Conservation (phyloP, 2,329 filamentous ascomycete species). For the Basipetospora sp. region DNA sequence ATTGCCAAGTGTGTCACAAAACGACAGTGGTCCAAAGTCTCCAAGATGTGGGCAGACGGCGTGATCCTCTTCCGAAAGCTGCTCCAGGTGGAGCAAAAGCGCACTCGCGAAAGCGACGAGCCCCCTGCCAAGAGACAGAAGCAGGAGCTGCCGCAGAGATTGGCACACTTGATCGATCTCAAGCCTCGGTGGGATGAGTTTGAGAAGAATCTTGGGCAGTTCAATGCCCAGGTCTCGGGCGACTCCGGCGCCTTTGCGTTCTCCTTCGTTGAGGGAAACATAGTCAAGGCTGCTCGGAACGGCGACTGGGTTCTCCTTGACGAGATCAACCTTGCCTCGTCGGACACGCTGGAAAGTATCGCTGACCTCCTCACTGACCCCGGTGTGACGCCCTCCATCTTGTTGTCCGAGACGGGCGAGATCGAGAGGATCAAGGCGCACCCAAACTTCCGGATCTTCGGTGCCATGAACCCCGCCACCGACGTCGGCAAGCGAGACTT, state of each 20-base stretch:
- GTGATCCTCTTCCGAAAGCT: slow-evolving; percentile 72
- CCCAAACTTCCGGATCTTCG: slow-evolving; percentile 87
- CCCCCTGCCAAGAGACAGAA: slow-evolving; percentile 31
- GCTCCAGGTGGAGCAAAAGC: slow-evolving; percentile 44
- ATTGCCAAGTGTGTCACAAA: slow-evolving; percentile 67
- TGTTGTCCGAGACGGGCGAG: slow-evolving; percentile 85
- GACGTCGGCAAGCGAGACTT: slow-evolving; percentile 94
- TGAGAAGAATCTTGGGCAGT: slow-evolving; percentile 55
- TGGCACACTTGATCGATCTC: slow-evolving; percentile 45
- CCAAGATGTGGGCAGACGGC: slow-evolving; percentile 77
- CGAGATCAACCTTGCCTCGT: slow-evolving; percentile 90
- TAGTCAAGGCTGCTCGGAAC: slow-evolving; percentile 88
- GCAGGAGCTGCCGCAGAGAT: slow-evolving; percentile 32
- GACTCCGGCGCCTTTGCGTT: slow-evolving; percentile 72
- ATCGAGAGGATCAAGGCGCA: slow-evolving; percentile 82
- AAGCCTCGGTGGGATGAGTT: slow-evolving; percentile 68
- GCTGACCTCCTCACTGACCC: slow-evolving; percentile 70
- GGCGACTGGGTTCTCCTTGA: slow-evolving; percentile 95
- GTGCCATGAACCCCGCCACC: slow-evolving; percentile 96
- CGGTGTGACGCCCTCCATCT: slow-evolving; percentile 59
- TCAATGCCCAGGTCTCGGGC: slow-evolving; percentile 64
- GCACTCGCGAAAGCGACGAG: slow-evolving; percentile 20
- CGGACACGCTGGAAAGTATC: slow-evolving; percentile 88
- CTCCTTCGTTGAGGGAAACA: slow-evolving; percentile 87
- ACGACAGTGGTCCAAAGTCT: slow-evolving; percentile 74